Evolutionary conservation across 2,329 filamentous ascomycete genomes (phyloP).

Genomic region (Aspergillus novoparasiticus): DNA sequence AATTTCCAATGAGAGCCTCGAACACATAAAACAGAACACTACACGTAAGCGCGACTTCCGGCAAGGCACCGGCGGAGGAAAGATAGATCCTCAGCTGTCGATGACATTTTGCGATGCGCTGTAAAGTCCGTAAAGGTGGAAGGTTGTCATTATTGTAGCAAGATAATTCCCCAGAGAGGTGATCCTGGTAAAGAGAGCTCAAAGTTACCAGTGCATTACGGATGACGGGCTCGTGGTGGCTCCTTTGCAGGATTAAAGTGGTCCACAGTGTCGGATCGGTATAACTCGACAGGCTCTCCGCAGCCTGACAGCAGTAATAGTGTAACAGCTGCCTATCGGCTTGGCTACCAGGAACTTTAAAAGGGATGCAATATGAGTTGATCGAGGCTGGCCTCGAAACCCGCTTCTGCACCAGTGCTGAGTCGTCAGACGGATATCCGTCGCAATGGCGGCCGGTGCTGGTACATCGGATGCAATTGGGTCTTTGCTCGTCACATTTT

Average conservation of each 20-base stretch:
- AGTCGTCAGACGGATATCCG: conserved; percentile 17
- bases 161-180: not conserved
- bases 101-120: conserved; percentile 25
- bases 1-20: conserved; percentile 27
- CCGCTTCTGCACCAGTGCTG: not conserved
- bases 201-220: conserved; percentile 25
- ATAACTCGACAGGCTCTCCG: conserved; percentile 18
- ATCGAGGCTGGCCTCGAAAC: conserved; percentile 4
- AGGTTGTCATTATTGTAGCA: not conserved
- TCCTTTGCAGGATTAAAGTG: conserved; percentile 21
- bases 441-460: conserved; percentile 26
- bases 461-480: conserved; percentile 26
- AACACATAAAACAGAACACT: conserved; percentile 30
- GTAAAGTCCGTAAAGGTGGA: conserved; percentile 7
- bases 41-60: conserved; percentile 27
- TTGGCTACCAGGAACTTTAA: conserved; percentile 28
- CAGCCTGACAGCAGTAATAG: conserved; percentile 25
- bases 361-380: conserved; percentile 25
- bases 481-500: conserved; percentile 32
- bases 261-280: conserved; percentile 25
- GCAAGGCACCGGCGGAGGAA: conserved; percentile 17
- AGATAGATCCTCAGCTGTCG: conserved; percentile 28
- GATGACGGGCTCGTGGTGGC: conserved; percentile 25
- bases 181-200: conserved; percentile 23
- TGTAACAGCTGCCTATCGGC: conserved; percentile 27